Evolutionary conservation across 176 grass and related monocot genomes (phyloP).

Genomic region (Carex littledalei): DNA sequence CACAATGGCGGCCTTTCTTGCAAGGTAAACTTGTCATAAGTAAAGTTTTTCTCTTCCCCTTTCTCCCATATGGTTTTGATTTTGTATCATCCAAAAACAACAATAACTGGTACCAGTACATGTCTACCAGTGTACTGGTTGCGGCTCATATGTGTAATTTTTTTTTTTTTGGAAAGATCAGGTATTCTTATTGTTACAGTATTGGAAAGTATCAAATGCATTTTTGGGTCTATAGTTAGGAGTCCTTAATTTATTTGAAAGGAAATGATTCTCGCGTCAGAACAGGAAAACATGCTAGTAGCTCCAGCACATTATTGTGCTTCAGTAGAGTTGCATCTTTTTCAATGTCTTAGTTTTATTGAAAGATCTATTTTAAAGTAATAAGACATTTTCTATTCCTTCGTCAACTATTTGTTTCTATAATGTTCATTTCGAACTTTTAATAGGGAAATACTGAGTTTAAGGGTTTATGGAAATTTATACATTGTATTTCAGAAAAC

Average conservation of each 20-base stretch:
- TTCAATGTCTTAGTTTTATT: neutral
- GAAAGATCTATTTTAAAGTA: neutral
- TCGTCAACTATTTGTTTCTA: neutral
- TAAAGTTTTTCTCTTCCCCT: neutral
- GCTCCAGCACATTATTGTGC: neutral
- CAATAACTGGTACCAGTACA: neutral
- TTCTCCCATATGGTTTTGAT: neutral
- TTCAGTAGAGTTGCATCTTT: neutral
- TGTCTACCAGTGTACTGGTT: neutral
- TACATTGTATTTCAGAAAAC: neutral
- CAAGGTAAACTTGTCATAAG: constrained; percentile 40
- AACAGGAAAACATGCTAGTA: neutral
- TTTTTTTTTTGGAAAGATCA: neutral
- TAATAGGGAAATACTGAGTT: neutral
- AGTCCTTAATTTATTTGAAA: neutral
- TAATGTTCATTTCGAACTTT: neutral
- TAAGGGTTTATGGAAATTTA: neutral
- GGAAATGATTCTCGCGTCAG: neutral
- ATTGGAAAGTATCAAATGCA: neutral
- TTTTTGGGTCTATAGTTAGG: neutral
- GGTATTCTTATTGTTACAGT: neutral
- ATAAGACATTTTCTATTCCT: neutral
- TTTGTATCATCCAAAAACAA: neutral
- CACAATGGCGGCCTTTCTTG: constrained; percentile 74
- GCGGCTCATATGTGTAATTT: neutral